phyloP scores from a whole-genome alignment of 371 early-diverging fungal species.

The Caulochytrium protostelioides region DNA sequence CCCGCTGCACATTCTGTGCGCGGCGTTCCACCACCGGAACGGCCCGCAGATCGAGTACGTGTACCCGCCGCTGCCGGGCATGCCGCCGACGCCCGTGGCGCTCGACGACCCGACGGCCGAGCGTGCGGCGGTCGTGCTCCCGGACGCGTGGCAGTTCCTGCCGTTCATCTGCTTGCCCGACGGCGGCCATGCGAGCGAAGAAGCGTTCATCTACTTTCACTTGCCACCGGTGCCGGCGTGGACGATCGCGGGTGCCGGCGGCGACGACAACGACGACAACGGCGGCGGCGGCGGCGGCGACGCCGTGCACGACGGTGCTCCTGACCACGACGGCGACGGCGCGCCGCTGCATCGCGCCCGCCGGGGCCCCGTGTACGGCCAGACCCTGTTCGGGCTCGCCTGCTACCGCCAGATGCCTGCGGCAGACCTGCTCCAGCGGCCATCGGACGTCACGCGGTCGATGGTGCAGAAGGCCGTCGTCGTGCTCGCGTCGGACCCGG shows the following conservation, averaged over 20 bases:
- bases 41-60: conserved; percentile 49
- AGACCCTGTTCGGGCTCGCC: conserved; percentile 59
- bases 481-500: conserved; percentile 49
- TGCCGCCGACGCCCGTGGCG: conserved; percentile 1
- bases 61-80: conserved; percentile 42
- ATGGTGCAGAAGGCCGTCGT: conserved; percentile 67
- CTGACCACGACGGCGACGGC: too few relatives aligned
- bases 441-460: conserved; percentile 52
- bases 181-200: conserved; percentile 53
- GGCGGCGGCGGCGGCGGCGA: too few relatives aligned
- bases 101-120: neutral
- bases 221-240: conserved; percentile 50
- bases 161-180: conserved; percentile 32
- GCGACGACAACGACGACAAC: too few relatives aligned
- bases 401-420: conserved; percentile 58
- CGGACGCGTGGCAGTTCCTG: conserved; percentile 58
- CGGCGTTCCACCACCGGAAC: conserved; percentile 25
- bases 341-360: too few relatives aligned
- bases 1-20: conserved; percentile 11
- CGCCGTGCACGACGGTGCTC: too few relatives aligned
- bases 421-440: conserved; percentile 40
- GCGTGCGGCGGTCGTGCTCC: conserved; percentile 28
- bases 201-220: conserved; percentile 67
- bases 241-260: conserved; percentile 30
- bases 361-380: conserved; percentile 6